Percentiles rank a stretch among this genome's conserved stretches.
These are phyloP conservation scores for Fusarium sublunatum DNA, from an alignment of 2,329 filamentous ascomycete species.

Conservation along the genomic window DNA sequence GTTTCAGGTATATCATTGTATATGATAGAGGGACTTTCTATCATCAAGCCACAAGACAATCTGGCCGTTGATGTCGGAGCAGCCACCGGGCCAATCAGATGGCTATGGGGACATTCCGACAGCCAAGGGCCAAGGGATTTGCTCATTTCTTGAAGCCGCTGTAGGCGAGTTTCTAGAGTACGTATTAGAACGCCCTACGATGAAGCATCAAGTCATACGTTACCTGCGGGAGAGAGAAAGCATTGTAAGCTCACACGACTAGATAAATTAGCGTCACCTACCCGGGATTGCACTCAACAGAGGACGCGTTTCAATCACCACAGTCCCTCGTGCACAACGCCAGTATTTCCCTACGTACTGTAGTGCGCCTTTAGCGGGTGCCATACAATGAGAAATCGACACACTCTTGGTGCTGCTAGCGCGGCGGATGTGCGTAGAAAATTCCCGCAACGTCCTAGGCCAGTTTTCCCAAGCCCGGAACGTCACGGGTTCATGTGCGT, in stretches of 20 bases:
- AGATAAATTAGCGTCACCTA: conserved; percentile 11
- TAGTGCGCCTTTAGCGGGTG: conserved; percentile 3
- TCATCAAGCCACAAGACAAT: conserved; percentile 17
- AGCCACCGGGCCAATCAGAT: conserved; percentile 13
- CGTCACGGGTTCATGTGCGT: conserved; percentile 11
- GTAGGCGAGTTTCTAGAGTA: conserved; percentile 7
- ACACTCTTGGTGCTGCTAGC: conserved; percentile 10
- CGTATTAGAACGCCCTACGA: conserved; percentile 11
- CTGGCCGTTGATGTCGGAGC: not conserved
- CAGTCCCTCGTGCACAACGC: not conserved
- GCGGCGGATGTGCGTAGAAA: conserved; percentile 19
- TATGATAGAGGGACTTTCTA: conserved; percentile 8
- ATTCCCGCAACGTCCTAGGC: conserved; percentile 20
- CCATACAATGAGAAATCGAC: conserved; percentile 1
- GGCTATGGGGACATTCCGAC: conserved; percentile 9
- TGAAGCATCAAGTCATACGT: not conserved
- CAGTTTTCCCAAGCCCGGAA: conserved; percentile 10
- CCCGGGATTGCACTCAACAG: not conserved
- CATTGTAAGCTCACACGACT: not conserved
- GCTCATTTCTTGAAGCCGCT: conserved; percentile 12
- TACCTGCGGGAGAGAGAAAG: conserved; percentile 2
- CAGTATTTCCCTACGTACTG: conserved; percentile 1
- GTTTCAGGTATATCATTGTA: conserved; percentile 14
- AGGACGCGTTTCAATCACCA: conserved; percentile 1
- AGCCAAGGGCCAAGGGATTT: conserved; percentile 7